A percentile compares a stretch with the other conserved stretches of the same genome.
Conservation (phyloP, 306 rosid species). For the Casuarina glauca region DNA sequence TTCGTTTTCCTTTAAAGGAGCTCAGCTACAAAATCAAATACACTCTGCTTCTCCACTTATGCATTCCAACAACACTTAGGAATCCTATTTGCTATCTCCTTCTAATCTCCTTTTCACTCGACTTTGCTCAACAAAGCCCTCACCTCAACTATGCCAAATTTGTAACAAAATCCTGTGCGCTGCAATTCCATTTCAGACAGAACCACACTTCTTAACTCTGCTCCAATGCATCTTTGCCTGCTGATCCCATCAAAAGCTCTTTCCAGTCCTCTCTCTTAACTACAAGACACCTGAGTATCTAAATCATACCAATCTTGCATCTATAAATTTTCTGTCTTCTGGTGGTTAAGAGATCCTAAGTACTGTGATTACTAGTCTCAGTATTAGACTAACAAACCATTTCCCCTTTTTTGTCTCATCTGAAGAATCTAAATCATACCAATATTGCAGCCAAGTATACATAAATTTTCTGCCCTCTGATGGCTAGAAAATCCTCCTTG, state of each 20-base stretch:
- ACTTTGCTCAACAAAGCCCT: neutral
- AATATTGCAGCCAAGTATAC: neutral
- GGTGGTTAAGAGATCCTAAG: neutral
- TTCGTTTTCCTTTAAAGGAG: neutral
- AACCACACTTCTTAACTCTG: neutral
- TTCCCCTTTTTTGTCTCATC: neutral
- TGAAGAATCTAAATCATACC: neutral
- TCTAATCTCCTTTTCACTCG: neutral
- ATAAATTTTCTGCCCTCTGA: neutral
- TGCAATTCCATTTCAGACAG: neutral
- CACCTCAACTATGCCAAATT: neutral
- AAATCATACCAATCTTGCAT: neutral
- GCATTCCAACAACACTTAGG: neutral
- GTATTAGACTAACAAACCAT: neutral
- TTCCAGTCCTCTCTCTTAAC: neutral
- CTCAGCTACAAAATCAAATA: neutral
- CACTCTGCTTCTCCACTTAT: neutral
- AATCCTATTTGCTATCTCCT: neutral
- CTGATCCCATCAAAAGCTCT: neutral
- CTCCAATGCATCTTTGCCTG: neutral
- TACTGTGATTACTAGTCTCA: neutral
- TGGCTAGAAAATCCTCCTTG: neutral
- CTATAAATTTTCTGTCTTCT: neutral
- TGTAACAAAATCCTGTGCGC: neutral
- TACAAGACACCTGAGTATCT: neutral